These are phyloP conservation scores for Ceratonia siliqua DNA, from an alignment of 306 rosid species.

Conservation along the genomic window DNA sequence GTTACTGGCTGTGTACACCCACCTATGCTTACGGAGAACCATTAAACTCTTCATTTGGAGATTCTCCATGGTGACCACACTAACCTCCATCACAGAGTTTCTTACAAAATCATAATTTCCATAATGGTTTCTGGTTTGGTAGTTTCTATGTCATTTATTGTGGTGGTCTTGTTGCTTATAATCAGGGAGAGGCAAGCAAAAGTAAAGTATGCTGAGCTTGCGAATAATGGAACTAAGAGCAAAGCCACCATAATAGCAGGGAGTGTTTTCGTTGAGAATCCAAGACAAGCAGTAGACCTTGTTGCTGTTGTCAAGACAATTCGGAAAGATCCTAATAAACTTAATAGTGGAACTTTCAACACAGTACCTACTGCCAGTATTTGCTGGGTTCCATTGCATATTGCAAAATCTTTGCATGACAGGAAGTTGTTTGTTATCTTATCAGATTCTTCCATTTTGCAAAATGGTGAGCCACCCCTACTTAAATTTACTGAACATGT, in stretches of 20 bases:
- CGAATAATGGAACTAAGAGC: slow-evolving; percentile 52
- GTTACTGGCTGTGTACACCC: too few species aligned
- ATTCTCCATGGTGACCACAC: slow-evolving; percentile 45
- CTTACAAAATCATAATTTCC: slow-evolving; percentile 82
- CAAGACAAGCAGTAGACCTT: slow-evolving; percentile 86
- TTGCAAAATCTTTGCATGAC: too few species aligned
- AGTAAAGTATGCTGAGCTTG: slow-evolving; percentile 60
- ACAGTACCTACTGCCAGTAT: too few species aligned
- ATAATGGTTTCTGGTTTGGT: slow-evolving; percentile 91
- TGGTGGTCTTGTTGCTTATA: slow-evolving; percentile 88
- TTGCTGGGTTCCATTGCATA: too few species aligned
- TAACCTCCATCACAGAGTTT: slow-evolving; percentile 77
- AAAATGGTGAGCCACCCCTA: too few species aligned
- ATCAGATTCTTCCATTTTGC: too few species aligned
- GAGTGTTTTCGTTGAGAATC: slow-evolving; percentile 78
- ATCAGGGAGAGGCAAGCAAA: slow-evolving; percentile 86
- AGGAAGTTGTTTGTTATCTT: too few species aligned
- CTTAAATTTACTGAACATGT: too few species aligned
- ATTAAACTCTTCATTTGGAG: slow-evolving; percentile 63
- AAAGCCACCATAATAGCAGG: slow-evolving; percentile 80
- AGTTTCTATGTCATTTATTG: slow-evolving; percentile 75
- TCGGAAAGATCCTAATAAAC: slow-evolving; percentile 80
- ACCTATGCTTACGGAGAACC: slow-evolving; percentile 98
- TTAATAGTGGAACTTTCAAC: slow-evolving; percentile 91
- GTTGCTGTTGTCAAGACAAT: slow-evolving; percentile 88